These are phyloP conservation scores for Sporothrix mexicana DNA, from an alignment of 2,329 filamentous ascomycete genomes.

Conservation along the genomic window DNA sequence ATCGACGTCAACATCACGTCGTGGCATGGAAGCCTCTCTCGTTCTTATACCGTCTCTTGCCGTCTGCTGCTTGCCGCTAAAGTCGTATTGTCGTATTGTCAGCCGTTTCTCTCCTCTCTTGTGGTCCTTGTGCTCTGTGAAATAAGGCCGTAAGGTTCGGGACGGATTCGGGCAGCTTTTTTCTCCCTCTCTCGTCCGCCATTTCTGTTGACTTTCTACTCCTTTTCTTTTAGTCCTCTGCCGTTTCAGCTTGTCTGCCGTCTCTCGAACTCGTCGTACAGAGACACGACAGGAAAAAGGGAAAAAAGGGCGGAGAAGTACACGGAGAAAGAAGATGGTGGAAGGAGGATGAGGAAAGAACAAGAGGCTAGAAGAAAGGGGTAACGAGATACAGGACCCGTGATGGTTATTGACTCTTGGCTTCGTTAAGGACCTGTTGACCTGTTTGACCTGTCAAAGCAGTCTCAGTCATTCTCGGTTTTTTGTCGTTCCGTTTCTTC, in stretches of 20 bases:
- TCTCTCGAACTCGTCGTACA: constrained; percentile 14
- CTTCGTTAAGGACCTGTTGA: background rate
- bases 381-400: background rate
- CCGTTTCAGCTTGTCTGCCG: constrained; percentile 7
- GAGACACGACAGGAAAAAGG: constrained; percentile 1
- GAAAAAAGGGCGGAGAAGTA: background rate
- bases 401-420: background rate
- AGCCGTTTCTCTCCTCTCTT: background rate
- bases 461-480: background rate
- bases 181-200: background rate
- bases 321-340: constrained; percentile 7
- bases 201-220: background rate
- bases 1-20: background rate
- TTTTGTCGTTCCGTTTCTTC: background rate
- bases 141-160: constrained; percentile 35
- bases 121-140: background rate
- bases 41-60: background rate
- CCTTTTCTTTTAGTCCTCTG: background rate
- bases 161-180: constrained; percentile 25
- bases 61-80: background rate
- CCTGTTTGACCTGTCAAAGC: background rate
- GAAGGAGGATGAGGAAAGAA: background rate
- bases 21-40: background rate
- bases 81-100: background rate
- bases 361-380: background rate